Evolutionary conservation across 2,329 filamentous ascomycete genomes (phyloP), one percentile per base, ranked within the genome.

Genomic region (Alternaria atra): DNA sequence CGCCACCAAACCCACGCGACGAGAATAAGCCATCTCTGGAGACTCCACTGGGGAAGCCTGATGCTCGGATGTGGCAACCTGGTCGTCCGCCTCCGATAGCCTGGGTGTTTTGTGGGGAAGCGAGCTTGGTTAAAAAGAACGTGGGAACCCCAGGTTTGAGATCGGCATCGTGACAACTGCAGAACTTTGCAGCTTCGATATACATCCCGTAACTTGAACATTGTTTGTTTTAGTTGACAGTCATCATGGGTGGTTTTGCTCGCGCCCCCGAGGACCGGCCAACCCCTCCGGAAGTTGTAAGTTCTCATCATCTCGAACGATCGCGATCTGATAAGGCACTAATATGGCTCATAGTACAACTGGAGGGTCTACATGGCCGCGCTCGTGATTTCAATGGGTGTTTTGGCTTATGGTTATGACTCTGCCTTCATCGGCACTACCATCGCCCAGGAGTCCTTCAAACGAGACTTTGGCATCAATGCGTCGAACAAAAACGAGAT

Each of bases 381-480:
- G 0, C 68, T 80, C n/a, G 77, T 85, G 30, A 84, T 85, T 46
- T 80, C 84, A 5, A 82, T 81, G 17, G 84, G 84, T 13, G 71
- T 68, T 1, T 56, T 73, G 25, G 82, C 82, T 5, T 85, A 85
- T 61, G 30, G 58, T 43, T 85, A 86, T 66, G 84, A 86, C 64
- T 82, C 80, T 3, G 83, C 84, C 13, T 86, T 86, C 71, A 81
- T 86, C 23, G 85, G 85, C 4, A 85, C 83, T 0, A 86, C 84
- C 0, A 86, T 86, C 55, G 79, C 83, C 3, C 83, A 82, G 27
- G 64, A 77, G 17, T 81, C 79, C 59, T 86, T 87, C 75, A 78
- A 81, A 64, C 65, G 71, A 12, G 83, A 84, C 61, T 83, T 83
- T 60, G 74, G 76, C 40, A 48, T 62, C 51, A 51, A 58, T 60